These are phyloP conservation scores for Podila clonocystis DNA, from an alignment of 192 early-diverging fungal species.

Conservation along the genomic window DNA sequence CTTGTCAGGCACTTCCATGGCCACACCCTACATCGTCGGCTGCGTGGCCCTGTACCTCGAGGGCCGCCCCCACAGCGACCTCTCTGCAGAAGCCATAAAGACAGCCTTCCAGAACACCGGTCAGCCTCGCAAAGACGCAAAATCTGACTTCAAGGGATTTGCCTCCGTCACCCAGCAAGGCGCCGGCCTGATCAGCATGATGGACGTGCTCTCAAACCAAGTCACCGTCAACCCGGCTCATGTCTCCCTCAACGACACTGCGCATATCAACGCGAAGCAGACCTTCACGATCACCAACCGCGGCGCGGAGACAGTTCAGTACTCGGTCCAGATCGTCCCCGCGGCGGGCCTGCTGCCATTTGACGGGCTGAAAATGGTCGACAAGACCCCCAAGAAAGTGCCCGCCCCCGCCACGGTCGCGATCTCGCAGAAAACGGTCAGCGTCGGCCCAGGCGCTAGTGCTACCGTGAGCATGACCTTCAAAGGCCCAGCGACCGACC, in stretches of 20 bases:
- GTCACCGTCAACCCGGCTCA: constrained; percentile 61
- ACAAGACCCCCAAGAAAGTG: constrained; percentile 20
- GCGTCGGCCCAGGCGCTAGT: constrained; percentile 27
- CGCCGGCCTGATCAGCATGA: constrained; percentile 79
- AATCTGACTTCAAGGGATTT: constrained; percentile 16
- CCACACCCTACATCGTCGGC: constrained; percentile 66
- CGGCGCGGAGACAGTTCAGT: constrained; percentile 23
- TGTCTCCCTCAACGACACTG: constrained; percentile 67
- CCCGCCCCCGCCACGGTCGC: constrained; percentile 24
- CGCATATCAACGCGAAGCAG: constrained; percentile 40
- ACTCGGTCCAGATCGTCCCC: constrained; percentile 37
- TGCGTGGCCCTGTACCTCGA: constrained; percentile 48
- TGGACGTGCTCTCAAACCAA: constrained; percentile 64
- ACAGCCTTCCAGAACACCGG: constrained; percentile 41
- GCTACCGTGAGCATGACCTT: constrained; percentile 43
- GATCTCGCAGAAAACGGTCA: constrained; percentile 17
- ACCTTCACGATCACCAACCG: constrained; percentile 54
- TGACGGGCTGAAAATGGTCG: constrained; percentile 32
- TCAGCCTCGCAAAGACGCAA: constrained; percentile 26
- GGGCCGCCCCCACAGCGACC: constrained; percentile 29
- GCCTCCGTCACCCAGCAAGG: constrained; percentile 72
- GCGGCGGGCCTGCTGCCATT: constrained; percentile 51
- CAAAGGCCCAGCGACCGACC: constrained; percentile 38
- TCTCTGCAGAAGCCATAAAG: constrained; percentile 40
- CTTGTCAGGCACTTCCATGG: constrained; percentile 75